Evolutionary conservation across 2,329 filamentous ascomycete genomes (phyloP).

Genomic region (Fusarium nurragi): DNA sequence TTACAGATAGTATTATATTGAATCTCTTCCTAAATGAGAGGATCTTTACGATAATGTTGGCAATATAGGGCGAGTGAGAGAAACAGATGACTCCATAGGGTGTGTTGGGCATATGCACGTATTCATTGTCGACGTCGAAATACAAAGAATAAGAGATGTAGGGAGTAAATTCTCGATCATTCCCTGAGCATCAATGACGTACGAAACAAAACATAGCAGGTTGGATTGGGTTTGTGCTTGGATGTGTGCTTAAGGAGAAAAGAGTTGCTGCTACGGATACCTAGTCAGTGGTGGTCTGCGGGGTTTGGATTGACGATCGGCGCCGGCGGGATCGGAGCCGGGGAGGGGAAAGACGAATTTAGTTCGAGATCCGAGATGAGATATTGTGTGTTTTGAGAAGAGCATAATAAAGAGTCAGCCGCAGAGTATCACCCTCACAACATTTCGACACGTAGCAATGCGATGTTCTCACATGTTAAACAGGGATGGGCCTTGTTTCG

Average conservation of each 20-base stretch:
- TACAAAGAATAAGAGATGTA: neutral
- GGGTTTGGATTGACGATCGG: constrained; percentile 32
- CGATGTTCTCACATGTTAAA: neutral
- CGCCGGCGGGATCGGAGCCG: constrained; percentile 33
- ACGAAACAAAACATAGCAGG: constrained; percentile 25
- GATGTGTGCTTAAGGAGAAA: neutral
- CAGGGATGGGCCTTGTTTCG: constrained; percentile 8
- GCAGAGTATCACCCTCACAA: neutral
- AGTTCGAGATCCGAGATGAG: constrained; percentile 20
- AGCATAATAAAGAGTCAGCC: neutral
- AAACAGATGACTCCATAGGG: constrained; percentile 1
- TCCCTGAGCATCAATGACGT: constrained; percentile 9
- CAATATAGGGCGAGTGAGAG: neutral
- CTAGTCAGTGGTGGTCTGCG: constrained; percentile 25
- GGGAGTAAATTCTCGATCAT: neutral
- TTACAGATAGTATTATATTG: neutral
- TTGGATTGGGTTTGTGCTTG: neutral
- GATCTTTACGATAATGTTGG: neutral
- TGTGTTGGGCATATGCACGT: neutral
- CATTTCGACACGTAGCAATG: neutral
- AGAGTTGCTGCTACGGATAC: too few relatives aligned
- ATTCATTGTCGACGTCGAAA: neutral
- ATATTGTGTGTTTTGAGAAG: neutral
- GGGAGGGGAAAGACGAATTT: constrained; percentile 21
- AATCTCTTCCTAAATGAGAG: too few relatives aligned